These are phyloP conservation scores for Colletotrichum tropicale DNA, from an alignment of 2,329 filamentous ascomycete species.

Conservation along the genomic window DNA sequence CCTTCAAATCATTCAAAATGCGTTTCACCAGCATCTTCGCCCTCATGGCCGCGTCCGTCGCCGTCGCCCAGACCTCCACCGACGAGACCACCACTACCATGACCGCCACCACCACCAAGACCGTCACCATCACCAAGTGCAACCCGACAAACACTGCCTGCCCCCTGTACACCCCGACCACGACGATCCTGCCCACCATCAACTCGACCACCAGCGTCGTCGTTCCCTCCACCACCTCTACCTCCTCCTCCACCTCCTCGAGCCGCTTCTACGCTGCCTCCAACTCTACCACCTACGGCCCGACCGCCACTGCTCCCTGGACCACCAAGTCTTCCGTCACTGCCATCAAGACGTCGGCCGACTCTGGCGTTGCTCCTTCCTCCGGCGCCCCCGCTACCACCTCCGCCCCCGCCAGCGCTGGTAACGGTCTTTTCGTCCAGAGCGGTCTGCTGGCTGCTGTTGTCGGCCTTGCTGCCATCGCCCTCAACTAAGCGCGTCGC, in stretches of 20 bases:
- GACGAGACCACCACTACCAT: constrained; percentile 39
- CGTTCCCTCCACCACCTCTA: constrained; percentile 3
- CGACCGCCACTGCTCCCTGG: constrained; percentile 25
- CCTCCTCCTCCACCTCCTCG: constrained; percentile 4
- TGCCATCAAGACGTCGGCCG: constrained; percentile 19
- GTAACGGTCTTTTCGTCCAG: constrained; percentile 37
- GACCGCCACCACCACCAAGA: constrained; percentile 49
- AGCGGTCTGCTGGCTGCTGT: constrained; percentile 43
- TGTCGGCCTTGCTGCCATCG: constrained; percentile 39
- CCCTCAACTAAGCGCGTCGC: constrained; percentile 29
- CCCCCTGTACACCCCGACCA: constrained; percentile 37
- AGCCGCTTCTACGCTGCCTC: constrained; percentile 31
- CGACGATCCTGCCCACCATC: constrained; percentile 25
- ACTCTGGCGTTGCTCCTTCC: constrained; percentile 14
- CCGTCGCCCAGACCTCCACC: constrained; percentile 35
- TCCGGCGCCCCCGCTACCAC: constrained; percentile 26
- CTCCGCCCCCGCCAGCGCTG: constrained; percentile 33
- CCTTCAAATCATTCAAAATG: constrained; percentile 41
- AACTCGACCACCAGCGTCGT: constrained; percentile 24
- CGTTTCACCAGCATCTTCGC: constrained; percentile 47
- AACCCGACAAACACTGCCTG: constrained; percentile 48
- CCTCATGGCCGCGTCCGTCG: constrained; percentile 44
- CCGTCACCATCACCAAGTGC: constrained; percentile 53
- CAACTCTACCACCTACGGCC: constrained; percentile 35
- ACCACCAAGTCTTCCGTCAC: constrained; percentile 25